Evolutionary conservation across 306 rosid genomes (phyloP), one percentile per base, ranked within the genome.

Genomic region (Citrullus mucosospermus): DNA sequence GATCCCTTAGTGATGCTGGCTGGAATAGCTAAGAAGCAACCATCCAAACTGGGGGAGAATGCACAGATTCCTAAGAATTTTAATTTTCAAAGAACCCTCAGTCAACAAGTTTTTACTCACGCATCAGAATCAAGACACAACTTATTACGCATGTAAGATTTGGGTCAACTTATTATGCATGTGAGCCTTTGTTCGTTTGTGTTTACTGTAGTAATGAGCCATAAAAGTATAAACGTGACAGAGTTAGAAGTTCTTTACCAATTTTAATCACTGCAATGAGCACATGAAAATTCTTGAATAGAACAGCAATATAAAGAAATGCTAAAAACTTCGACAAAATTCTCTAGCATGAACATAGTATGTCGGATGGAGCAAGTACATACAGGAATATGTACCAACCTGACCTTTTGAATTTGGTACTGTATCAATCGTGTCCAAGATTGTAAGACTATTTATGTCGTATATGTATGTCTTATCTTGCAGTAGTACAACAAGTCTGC

Each of bases 1-100:
- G 96, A 90, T 81, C 98, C 98, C 86, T 85, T 90, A 54, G 86
- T 78, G 78, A 87, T 87, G 88, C 98, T 90, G 41, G 97, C 93
- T 82, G 97, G 98, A 83, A 94, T 91, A 79, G 97, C 98, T 85
- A 92, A 79, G 86, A 87, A 94, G 88, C 97, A 94, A 78, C 90
- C 88, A 78, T 90, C 96, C 85, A 88, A 82, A 83, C 87, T 81
- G 74, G 96, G 93, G 72, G 96, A 94, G 88, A 94, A 92, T 2
- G 96, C 91, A 30, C 95, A 94, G 43, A 90, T 92, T 77, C 98
- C 98, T 94, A 89, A 39, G 48, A 65, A 55, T 59, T 25, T 41
- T 44, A 2, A 54, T 30, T 10, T 32, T 30, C 6, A 8, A 17
- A 15, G 59, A 71, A 76, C n/a, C 5, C 74, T 28, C 51, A 59